Evolutionary conservation across 768 basidiomycete species (phyloP), one percentile per base, ranked within the genome.

Genomic region (Hygrocybe coccinea): DNA sequence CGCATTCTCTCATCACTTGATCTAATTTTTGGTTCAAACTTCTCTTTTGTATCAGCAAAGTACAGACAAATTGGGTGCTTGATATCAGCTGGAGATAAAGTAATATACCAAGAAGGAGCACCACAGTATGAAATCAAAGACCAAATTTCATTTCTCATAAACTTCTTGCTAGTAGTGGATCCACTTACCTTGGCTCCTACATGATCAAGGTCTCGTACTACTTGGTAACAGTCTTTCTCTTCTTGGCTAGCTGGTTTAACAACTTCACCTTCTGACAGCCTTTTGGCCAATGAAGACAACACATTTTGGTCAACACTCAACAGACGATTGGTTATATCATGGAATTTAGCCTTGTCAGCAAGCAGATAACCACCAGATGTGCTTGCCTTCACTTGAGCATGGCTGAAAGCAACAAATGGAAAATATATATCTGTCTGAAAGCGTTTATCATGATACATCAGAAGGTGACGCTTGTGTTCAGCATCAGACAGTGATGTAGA

Each of bases 391-490:
- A 78, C 64, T 43, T 76, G 77, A 17, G 67, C 58, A 50, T 77
- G 73, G 48, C 70, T 76, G 49, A 76, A 77, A 0, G 66, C 68
- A 14, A 75, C 58, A 24, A 77, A 67, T 0, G 71, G 63, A 56
- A 74, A 79, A 36, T 64, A 60, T 1, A 57, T 19, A 55, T 79
- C 74, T 0, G 33, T 52, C 50, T 78, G 74, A 64, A 72, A 75
- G 0, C 66, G 52, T n/a, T 73, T 71, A 43, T 77, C 75, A 56
- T 71, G 65, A 56, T 73, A 77, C 65, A 70, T 61, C 0, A 76
- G 55, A 1, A 69, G 48, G 9, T 62, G 49, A 41, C 57, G 38
- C 17, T 67, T 68, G 29, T 70, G 69, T 7, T 22, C 25, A 5
- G 35, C 14, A 14, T 62, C 62, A 2, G 60, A 57, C 8, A 71